A percentile compares a stretch with the other conserved stretches of the same genome.
Evolutionary conservation across 2,329 filamentous ascomycete genomes (phyloP).

Genomic region (Achaetomium macrosporum): DNA sequence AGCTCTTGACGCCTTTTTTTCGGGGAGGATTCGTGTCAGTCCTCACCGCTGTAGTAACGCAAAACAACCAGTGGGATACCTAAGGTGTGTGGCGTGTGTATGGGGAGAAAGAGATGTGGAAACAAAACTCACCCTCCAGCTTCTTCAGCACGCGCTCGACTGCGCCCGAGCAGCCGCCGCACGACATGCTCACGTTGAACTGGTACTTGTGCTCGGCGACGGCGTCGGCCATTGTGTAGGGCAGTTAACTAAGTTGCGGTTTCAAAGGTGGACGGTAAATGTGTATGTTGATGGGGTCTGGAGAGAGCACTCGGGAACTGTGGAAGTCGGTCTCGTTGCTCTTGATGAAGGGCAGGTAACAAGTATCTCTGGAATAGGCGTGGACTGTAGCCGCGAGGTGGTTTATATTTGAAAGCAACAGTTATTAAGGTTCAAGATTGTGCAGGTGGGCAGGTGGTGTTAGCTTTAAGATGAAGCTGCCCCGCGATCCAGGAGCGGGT

Average conservation of each 20-base stretch:
- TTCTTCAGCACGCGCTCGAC: slow-evolving; percentile 88
- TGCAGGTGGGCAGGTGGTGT: neutral
- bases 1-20: slow-evolving; percentile 24
- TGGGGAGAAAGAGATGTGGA: neutral
- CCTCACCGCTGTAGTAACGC: too few species aligned
- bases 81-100: neutral
- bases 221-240: slow-evolving; percentile 11
- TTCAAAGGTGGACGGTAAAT: neutral
- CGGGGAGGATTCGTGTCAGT: neutral
- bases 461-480: slow-evolving; percentile 6
- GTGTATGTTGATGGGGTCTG: neutral
- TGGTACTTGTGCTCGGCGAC: slow-evolving; percentile 74
- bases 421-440: too few species aligned
- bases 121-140: slow-evolving; percentile 63
- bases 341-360: neutral
- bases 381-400: too few species aligned
- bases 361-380: neutral
- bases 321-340: neutral
- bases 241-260: neutral
- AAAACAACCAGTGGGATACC: too few species aligned
- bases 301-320: neutral
- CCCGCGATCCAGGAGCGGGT: slow-evolving; percentile 1
- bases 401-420: neutral
- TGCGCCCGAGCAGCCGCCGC: slow-evolving; percentile 92
- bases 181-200: slow-evolving; percentile 92